Evolutionary conservation across 257 asterid species (phyloP).

Genomic region (Apocynum venetum): DNA sequence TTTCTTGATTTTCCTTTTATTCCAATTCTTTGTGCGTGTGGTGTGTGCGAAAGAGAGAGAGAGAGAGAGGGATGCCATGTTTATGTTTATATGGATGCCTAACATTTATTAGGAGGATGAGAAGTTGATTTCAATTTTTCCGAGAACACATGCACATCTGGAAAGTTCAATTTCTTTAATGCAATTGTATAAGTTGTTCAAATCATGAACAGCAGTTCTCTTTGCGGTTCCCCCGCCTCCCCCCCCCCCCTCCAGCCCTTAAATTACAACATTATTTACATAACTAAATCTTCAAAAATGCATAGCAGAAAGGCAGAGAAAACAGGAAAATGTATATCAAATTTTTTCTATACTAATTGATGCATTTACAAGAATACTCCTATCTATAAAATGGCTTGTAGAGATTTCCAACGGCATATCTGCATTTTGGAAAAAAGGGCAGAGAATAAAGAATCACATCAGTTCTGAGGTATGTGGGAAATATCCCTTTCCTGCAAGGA

Average conservation of each 20-base stretch:
- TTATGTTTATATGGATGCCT: too few relatives aligned
- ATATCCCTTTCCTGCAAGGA: neutral
- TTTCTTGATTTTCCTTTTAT: too few relatives aligned
- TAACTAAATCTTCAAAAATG: neutral
- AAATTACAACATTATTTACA: constrained; percentile 8
- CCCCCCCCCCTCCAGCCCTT: neutral
- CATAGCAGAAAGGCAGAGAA: neutral
- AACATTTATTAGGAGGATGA: neutral
- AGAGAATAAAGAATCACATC: neutral
- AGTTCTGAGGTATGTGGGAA: neutral
- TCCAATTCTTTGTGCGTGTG: too few relatives aligned
- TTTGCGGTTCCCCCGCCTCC: neutral
- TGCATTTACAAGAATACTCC: constrained; percentile 3
- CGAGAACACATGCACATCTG: neutral
- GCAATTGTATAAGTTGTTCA: neutral
- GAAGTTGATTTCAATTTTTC: neutral
- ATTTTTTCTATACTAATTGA: neutral
- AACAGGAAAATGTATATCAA: neutral
- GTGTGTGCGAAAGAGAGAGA: too few relatives aligned
- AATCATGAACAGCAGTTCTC: neutral
- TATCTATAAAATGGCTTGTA: neutral
- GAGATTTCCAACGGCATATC: neutral
- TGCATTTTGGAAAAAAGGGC: neutral
- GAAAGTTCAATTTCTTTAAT: neutral
- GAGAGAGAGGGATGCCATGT: too few relatives aligned